Evolutionary conservation across 2,329 filamentous ascomycete species (phyloP).

Genomic region (Fusarium austroafricanum): DNA sequence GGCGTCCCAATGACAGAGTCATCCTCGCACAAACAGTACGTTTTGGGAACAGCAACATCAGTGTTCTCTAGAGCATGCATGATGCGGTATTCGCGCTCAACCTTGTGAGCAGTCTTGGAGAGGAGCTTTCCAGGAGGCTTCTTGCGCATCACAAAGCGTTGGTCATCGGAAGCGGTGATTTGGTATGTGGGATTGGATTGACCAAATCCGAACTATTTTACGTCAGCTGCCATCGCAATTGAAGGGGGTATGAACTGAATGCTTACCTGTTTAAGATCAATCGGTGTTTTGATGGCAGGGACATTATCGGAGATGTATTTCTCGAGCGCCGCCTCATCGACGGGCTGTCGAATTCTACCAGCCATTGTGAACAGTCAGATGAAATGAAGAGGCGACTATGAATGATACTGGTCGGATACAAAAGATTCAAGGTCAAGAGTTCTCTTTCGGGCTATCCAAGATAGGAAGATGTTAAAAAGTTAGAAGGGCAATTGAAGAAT

Average conservation of each 20-base stretch:
- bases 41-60: slow-evolving; percentile 85
- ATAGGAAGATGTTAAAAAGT: background rate
- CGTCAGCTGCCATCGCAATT: slow-evolving; percentile 17
- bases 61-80: slow-evolving; percentile 83
- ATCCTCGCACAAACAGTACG: slow-evolving; percentile 89
- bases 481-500: background rate
- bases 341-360: slow-evolving; percentile 87
- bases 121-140: slow-evolving; percentile 96
- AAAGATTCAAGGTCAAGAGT: background rate
- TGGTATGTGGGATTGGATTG: slow-evolving; percentile 98
- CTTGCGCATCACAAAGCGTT: slow-evolving; percentile 91
- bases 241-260: background rate
- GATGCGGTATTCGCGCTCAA: slow-evolving; percentile 94
- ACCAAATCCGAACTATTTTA: slow-evolving; percentile 86
- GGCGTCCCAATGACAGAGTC: slow-evolving; percentile 82
- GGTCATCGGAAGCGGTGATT: slow-evolving; percentile 76
- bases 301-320: slow-evolving; percentile 81
- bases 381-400: background rate
- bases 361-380: slow-evolving; percentile 69
- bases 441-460: background rate
- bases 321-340: slow-evolving; percentile 84
- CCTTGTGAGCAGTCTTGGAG: slow-evolving; percentile 93
- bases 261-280: slow-evolving; percentile 88
- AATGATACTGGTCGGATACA: background rate
- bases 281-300: slow-evolving; percentile 83